phyloP scores from a whole-genome alignment of 495 filamentous ascomycete genomes.

The Chaetomium fimeti region DNA sequence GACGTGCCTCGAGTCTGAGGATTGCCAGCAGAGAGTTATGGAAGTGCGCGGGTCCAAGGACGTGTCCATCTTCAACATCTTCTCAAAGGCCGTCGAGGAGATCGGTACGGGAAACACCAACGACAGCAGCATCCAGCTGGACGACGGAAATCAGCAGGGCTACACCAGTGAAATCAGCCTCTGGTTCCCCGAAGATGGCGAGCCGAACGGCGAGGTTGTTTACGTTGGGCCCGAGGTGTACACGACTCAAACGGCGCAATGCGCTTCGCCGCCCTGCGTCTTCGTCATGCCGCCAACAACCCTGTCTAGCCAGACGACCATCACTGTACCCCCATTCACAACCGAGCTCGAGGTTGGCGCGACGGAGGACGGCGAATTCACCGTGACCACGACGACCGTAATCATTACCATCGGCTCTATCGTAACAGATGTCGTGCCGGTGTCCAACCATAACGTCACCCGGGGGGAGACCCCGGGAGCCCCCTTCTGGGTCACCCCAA shows the following conservation, averaged over 20 bases:
- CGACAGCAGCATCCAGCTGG: background rate
- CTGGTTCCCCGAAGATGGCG: background rate
- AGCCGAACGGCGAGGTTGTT: background rate
- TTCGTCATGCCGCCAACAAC: background rate
- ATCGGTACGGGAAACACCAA: background rate
- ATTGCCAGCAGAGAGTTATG: background rate
- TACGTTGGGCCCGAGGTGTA: conserved; percentile 1
- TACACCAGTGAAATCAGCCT: conserved; percentile 1
- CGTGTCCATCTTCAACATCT: conserved; percentile 1
- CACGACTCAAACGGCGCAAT: background rate
- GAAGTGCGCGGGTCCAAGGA: background rate
- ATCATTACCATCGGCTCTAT: background rate
- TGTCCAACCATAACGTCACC: background rate
- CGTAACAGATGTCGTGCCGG: background rate
- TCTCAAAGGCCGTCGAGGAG: background rate
- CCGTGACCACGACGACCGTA: background rate
- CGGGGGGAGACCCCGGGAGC: background rate
- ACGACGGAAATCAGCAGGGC: background rate
- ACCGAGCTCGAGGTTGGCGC: background rate
- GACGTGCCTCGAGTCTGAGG: background rate
- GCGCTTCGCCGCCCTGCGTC: background rate
- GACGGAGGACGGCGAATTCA: no score
- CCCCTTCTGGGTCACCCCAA: background rate
- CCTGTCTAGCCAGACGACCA: background rate
- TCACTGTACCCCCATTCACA: background rate